These are phyloP conservation scores for Dothideomycetes sp. DNA, from an alignment of 2,329 filamentous ascomycete genomes.

Conservation along the genomic window DNA sequence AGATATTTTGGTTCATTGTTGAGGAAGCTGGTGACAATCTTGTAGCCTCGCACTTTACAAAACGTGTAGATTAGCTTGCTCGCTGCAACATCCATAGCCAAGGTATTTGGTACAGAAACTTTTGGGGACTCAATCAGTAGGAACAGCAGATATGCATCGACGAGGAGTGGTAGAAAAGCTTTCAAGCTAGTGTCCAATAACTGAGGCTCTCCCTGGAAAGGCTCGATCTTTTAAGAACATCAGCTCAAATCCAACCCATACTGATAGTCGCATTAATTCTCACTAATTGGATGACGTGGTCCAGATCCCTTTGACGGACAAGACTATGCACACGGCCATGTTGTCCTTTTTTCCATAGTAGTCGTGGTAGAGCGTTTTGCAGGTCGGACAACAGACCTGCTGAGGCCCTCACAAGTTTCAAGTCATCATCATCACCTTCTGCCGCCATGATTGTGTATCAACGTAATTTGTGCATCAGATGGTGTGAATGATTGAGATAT, in stretches of 20 bases:
- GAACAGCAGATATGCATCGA: conserved; percentile 65
- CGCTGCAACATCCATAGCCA: conserved; percentile 56
- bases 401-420: conserved; percentile 37
- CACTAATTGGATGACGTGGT: conserved; percentile 30
- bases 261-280: conserved; percentile 4
- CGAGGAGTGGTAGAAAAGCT: conserved; percentile 62
- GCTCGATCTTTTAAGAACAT: conserved; percentile 51
- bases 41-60: conserved; percentile 89
- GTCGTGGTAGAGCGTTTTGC: conserved; percentile 35
- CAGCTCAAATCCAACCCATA: not conserved
- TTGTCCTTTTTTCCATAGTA: conserved; percentile 29
- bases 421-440: conserved; percentile 41
- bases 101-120: not conserved
- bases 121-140: conserved; percentile 33
- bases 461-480: no score
- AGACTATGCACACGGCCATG: conserved; percentile 26
- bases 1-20: conserved; percentile 83
- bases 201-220: conserved; percentile 92
- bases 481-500: no score
- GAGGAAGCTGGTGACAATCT: conserved; percentile 82
- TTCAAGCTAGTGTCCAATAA: conserved; percentile 78
- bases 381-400: conserved; percentile 25
- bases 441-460: no score
- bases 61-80: conserved; percentile 77
- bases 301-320: conserved; percentile 32